Evolutionary conservation across 2,329 filamentous ascomycete genomes (phyloP).

Genomic region (Trichoderma hamatum): DNA sequence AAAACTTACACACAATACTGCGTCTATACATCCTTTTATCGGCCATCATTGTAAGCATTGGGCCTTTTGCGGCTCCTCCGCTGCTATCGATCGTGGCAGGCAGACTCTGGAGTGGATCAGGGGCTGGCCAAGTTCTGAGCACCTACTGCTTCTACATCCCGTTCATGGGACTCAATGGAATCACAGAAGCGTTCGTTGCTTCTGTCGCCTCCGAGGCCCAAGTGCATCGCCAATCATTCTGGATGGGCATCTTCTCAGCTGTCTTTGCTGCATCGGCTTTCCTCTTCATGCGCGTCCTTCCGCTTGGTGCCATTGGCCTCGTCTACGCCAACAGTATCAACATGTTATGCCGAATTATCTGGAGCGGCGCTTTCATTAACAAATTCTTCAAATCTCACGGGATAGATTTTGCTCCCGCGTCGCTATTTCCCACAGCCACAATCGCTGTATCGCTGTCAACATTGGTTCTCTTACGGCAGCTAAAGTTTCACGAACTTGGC

Average conservation of each 20-base stretch:
- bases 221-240: constrained; percentile 75
- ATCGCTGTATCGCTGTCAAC: constrained; percentile 37
- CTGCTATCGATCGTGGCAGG: constrained; percentile 78
- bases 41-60: constrained; percentile 67
- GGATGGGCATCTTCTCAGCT: constrained; percentile 82
- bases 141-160: constrained; percentile 93
- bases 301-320: constrained; percentile 75
- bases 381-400: constrained; percentile 60
- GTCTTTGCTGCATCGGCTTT: constrained; percentile 77
- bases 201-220: constrained; percentile 77
- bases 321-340: constrained; percentile 89
- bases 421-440: constrained; percentile 37
- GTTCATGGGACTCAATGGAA: constrained; percentile 86
- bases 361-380: constrained; percentile 75
- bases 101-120: constrained; percentile 71
- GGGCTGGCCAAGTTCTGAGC: constrained; percentile 73
- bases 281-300: constrained; percentile 69
- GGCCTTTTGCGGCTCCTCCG: constrained; percentile 73
- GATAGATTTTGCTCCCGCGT: constrained; percentile 35
- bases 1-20: constrained; percentile 66
- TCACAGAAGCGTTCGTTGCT: constrained; percentile 90
- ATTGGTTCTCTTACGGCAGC: constrained; percentile 34
- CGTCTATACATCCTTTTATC: constrained; percentile 76
- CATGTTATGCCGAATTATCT: constrained; percentile 81
- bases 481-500: constrained; percentile 34